phyloP scores from a whole-genome alignment of 306 rosid species.

The Adenanthera pavonina region DNA sequence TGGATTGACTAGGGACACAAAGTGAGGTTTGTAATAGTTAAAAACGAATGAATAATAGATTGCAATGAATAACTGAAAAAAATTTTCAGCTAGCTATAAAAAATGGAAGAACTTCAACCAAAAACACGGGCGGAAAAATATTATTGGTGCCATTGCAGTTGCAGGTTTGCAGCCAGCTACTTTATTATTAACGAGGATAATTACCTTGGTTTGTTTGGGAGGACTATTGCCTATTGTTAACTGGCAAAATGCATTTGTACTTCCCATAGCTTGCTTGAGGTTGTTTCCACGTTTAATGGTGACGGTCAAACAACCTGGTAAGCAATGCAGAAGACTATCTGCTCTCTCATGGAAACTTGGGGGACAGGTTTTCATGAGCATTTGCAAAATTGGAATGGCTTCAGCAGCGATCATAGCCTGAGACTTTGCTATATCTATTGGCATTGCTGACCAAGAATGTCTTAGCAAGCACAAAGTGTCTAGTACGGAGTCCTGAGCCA shows the following conservation, averaged over 20 bases:
- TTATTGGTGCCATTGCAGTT: slow-evolving; percentile 20
- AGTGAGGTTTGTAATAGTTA: background rate
- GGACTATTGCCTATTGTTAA: slow-evolving; percentile 92
- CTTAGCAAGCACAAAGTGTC: slow-evolving; percentile 79
- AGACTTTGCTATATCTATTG: slow-evolving; percentile 82
- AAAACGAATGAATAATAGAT: background rate
- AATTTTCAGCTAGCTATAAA: slow-evolving; percentile 6
- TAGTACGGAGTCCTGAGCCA: slow-evolving; percentile 88
- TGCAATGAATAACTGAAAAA: background rate
- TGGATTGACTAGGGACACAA: slow-evolving; percentile 16
- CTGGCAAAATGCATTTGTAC: slow-evolving; percentile 94
- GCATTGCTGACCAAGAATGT: slow-evolving; percentile 97
- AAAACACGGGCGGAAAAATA: slow-evolving; percentile 28
- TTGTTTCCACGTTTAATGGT: slow-evolving; percentile 89
- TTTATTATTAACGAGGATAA: slow-evolving; percentile 20
- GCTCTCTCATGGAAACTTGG: slow-evolving; percentile 99
- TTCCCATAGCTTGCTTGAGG: slow-evolving; percentile 94
- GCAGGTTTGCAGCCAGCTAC: slow-evolving; percentile 25
- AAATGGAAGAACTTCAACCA: slow-evolving; percentile 20
- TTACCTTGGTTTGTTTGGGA: slow-evolving; percentile 96
- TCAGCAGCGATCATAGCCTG: slow-evolving; percentile 92
- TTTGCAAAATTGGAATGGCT: slow-evolving; percentile 95
- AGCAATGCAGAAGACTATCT: slow-evolving; percentile 88
- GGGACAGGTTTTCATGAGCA: slow-evolving; percentile 98
- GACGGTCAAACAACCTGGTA: slow-evolving; percentile 98